Evolutionary conservation across 1,284 basidiomycete genomes (phyloP).

Genomic region (Sparassis latifolia): DNA sequence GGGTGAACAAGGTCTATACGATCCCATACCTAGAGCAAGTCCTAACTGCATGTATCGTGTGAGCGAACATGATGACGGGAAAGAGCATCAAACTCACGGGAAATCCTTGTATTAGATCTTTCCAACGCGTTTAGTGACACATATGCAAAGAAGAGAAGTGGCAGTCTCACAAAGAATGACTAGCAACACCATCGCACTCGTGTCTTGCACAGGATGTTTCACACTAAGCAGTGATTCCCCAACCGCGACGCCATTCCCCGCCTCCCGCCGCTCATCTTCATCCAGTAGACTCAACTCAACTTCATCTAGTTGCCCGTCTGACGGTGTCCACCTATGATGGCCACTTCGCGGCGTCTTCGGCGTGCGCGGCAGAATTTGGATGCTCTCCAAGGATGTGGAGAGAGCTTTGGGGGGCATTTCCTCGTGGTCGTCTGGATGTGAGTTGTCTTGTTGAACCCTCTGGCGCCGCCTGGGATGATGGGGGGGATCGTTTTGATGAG

Average conservation of each 20-base stretch:
- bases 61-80: slow-evolving; percentile 5
- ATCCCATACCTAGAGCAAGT: slow-evolving; percentile 57
- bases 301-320: slow-evolving; percentile 37
- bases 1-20: background rate
- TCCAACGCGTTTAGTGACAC: slow-evolving; percentile 9
- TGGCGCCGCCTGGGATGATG: slow-evolving; percentile 6
- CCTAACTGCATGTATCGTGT: slow-evolving; percentile 45
- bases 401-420: slow-evolving; percentile 18
- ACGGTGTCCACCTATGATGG: slow-evolving; percentile 26
- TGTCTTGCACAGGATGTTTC: slow-evolving; percentile 51
- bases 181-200: slow-evolving; percentile 80
- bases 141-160: slow-evolving; percentile 1
- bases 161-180: slow-evolving; percentile 81
- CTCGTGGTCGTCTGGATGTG: slow-evolving; percentile 6
- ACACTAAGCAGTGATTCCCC: slow-evolving; percentile 23
- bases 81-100: slow-evolving; percentile 59
- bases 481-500: slow-evolving; percentile 1
- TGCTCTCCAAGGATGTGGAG: slow-evolving; percentile 53
- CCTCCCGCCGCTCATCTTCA: slow-evolving; percentile 48
- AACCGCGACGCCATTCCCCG: slow-evolving; percentile 32
- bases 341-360: slow-evolving; percentile 37
- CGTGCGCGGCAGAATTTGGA: slow-evolving; percentile 59
- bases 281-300: slow-evolving; percentile 60
- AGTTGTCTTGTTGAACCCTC: background rate
- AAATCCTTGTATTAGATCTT: slow-evolving; percentile 91